Evolutionary conservation across 2,329 filamentous ascomycete genomes (phyloP).

Genomic region (Hirsutella thompsonii): DNA sequence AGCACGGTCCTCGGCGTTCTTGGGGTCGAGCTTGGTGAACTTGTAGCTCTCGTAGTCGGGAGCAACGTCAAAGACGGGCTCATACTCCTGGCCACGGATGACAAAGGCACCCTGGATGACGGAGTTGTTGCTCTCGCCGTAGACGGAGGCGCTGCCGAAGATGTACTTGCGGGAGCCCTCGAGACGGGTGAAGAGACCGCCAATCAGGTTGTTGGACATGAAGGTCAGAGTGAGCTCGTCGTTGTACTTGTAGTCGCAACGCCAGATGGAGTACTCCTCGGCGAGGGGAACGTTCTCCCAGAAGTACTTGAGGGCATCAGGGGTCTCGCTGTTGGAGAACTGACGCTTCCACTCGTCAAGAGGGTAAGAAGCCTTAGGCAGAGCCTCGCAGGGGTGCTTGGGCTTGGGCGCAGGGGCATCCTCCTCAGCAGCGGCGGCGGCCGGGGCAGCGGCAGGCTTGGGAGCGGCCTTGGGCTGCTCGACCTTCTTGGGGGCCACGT

Average conservation of each 20-base stretch:
- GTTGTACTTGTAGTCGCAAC: conserved; percentile 97
- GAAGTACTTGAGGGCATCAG: conserved; percentile 87
- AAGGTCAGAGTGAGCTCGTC: conserved; percentile 93
- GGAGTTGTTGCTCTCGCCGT: conserved; percentile 77
- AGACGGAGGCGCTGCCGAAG: conserved; percentile 85
- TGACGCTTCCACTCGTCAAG: conserved; percentile 98
- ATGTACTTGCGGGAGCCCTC: conserved; percentile 97
- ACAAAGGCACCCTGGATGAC: conserved; percentile 89
- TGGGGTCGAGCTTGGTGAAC: conserved; percentile 92
- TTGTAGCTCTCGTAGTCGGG: conserved; percentile 94
- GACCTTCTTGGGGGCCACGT: conserved; percentile 65
- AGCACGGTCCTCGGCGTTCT: conserved; percentile 70
- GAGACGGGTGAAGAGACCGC: conserved; percentile 94
- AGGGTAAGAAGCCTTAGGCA: conserved; percentile 66
- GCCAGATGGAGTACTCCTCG: conserved; percentile 93
- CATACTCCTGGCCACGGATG: conserved; percentile 78
- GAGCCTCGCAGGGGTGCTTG: conserved; percentile 88
- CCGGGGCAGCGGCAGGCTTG: conserved; percentile 37
- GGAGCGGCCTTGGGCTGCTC: conserved; percentile 54
- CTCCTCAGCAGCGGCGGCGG: conserved; percentile 22
- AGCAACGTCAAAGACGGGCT: conserved; percentile 87
- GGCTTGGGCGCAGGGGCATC: conserved; percentile 60
- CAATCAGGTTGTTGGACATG: conserved; percentile 98
- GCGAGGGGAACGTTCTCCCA: conserved; percentile 91
- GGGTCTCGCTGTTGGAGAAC: conserved; percentile 92